Percentiles rank a stretch among this genome's conserved stretches.
Conservation (phyloP, 768 basidiomycete species). For the Leccinum subgranulosum region DNA sequence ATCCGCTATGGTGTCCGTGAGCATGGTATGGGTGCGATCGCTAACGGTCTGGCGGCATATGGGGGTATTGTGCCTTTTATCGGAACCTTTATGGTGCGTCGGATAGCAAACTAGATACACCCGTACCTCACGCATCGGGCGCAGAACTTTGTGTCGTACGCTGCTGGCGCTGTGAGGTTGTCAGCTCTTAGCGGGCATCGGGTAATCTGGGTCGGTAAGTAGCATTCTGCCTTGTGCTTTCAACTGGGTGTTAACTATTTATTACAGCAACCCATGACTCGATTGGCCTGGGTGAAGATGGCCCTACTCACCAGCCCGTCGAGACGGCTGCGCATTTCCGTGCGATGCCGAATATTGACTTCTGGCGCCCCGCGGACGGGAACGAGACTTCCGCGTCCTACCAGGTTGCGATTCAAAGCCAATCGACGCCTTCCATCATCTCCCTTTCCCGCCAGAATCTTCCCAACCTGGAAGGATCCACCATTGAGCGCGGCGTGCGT, state of each 20-base stretch:
- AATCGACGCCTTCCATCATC: constrained; percentile 76
- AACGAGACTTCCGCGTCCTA: constrained; percentile 98
- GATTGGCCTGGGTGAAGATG: constrained; percentile 90
- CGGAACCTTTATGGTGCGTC: constrained; percentile 82
- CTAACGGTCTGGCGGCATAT: constrained; percentile 87
- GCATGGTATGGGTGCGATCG: constrained; percentile 96
- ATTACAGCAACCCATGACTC: constrained; percentile 85
- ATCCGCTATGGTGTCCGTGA: constrained; percentile 97
- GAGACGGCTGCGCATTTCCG: constrained; percentile 87
- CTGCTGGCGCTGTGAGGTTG: constrained; percentile 87
- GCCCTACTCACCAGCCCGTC: constrained; percentile 94
- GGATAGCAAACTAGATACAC: background rate
- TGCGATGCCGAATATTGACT: constrained; percentile 86
- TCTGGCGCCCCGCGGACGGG: constrained; percentile 93
- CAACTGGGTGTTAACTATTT: background rate
- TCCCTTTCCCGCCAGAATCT: constrained; percentile 88
- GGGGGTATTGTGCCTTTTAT: constrained; percentile 89
- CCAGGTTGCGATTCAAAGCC: constrained; percentile 70
- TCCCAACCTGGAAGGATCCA: constrained; percentile 85
- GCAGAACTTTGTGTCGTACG: constrained; percentile 92
- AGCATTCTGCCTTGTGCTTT: background rate
- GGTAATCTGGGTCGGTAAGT: constrained; percentile 90
- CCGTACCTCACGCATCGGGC: constrained; percentile 7
- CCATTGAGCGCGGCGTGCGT: constrained; percentile 76
- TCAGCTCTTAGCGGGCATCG: constrained; percentile 87